phyloP scores from a whole-genome alignment of 192 early-diverging fungal species.

The Coemansia sp. region DNA sequence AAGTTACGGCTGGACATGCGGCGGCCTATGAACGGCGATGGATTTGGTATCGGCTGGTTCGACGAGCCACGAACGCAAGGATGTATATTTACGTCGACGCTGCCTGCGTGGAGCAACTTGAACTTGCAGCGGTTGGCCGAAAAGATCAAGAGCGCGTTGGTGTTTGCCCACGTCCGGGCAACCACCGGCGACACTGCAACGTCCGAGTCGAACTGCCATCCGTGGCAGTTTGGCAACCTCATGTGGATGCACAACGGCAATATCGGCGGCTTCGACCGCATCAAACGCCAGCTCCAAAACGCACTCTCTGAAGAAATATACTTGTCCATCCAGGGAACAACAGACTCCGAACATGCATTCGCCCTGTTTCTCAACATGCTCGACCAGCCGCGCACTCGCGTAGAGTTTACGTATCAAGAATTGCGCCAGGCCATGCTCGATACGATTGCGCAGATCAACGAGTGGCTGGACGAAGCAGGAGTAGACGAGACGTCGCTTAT shows the following conservation, averaged over 20 bases:
- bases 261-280: slow-evolving; percentile 65
- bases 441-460: slow-evolving; percentile 73
- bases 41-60: slow-evolving; percentile 75
- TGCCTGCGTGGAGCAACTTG: slow-evolving; percentile 79
- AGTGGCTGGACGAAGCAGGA: slow-evolving; percentile 65
- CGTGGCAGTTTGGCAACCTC: slow-evolving; percentile 64
- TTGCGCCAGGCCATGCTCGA: slow-evolving; percentile 71
- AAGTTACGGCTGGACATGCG: slow-evolving; percentile 64
- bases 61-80: slow-evolving; percentile 63
- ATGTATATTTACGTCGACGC: slow-evolving; percentile 80
- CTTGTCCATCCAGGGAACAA: slow-evolving; percentile 70
- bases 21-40: slow-evolving; percentile 75
- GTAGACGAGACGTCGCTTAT: slow-evolving; percentile 62
- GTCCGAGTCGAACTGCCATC: slow-evolving; percentile 73
- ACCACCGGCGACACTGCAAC: slow-evolving; percentile 69
- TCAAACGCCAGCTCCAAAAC: slow-evolving; percentile 68
- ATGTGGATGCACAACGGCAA: slow-evolving; percentile 87
- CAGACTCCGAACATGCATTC: slow-evolving; percentile 81
- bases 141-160: slow-evolving; percentile 69
- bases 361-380: slow-evolving; percentile 75
- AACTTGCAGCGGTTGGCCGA: slow-evolving; percentile 75
- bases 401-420: slow-evolving; percentile 60
- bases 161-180: slow-evolving; percentile 80
- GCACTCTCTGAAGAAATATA: slow-evolving; percentile 68
- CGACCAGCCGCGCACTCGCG: slow-evolving; percentile 37